phyloP scores from a whole-genome alignment of 2,329 filamentous ascomycete genomes.

The Xylaria sp. region DNA sequence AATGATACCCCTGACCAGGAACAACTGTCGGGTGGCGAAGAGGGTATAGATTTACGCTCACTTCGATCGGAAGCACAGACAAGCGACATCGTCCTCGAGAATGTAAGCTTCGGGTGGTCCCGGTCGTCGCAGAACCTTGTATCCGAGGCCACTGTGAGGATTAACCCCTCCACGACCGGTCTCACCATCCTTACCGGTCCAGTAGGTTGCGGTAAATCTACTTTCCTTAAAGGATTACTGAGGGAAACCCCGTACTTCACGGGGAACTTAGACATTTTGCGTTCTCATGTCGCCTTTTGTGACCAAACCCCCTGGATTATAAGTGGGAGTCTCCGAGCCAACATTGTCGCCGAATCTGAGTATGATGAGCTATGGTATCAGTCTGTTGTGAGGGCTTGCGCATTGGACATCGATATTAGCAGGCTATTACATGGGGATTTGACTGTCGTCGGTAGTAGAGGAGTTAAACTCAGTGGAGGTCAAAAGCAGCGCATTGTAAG shows the following conservation, averaged over 20 bases:
- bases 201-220: slow-evolving; percentile 32
- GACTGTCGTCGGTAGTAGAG: slow-evolving; percentile 54
- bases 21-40: neutral
- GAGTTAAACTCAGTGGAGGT: slow-evolving; percentile 58
- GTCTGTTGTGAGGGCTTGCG: slow-evolving; percentile 38
- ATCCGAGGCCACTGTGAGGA: slow-evolving; percentile 19
- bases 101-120: slow-evolving; percentile 31
- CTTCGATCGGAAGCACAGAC: neutral
- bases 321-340: slow-evolving; percentile 50
- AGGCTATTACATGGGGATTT: slow-evolving; percentile 42
- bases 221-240: slow-evolving; percentile 29
- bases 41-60: neutral
- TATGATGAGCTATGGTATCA: slow-evolving; percentile 48
- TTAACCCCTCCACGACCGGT: slow-evolving; percentile 10
- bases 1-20: slow-evolving; percentile 11
- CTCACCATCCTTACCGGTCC: slow-evolving; percentile 29
- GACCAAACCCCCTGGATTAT: slow-evolving; percentile 47
- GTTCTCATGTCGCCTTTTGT: slow-evolving; percentile 28
- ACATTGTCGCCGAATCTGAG: slow-evolving; percentile 42
- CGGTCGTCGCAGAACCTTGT: slow-evolving; percentile 25
- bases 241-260: slow-evolving; percentile 20
- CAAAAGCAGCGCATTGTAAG: slow-evolving; percentile 55
- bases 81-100: slow-evolving; percentile 16
- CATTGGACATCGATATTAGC: slow-evolving; percentile 43
- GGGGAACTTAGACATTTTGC: neutral